Evolutionary conservation across 495 filamentous ascomycete species (phyloP).

Genomic region (Aspergillus sclerotioniger): DNA sequence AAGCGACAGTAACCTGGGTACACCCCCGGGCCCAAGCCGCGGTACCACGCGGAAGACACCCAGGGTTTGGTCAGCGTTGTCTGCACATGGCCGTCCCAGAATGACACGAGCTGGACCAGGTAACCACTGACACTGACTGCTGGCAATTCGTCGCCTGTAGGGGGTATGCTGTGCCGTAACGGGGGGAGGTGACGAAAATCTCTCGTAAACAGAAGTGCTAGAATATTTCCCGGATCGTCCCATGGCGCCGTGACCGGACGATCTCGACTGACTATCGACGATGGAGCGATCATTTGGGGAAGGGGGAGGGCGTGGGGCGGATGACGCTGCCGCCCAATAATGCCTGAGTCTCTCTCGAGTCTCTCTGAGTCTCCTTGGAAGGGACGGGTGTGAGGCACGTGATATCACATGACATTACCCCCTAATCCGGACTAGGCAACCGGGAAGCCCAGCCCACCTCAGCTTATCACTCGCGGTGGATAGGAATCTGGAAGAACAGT

Average conservation of each 20-base stretch:
- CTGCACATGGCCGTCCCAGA: constrained; percentile 10
- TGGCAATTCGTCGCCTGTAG: background rate
- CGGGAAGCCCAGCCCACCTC: background rate
- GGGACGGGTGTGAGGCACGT: constrained; percentile 2
- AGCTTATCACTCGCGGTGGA: background rate
- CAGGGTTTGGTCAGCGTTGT: constrained; percentile 20
- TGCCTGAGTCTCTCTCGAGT: no score
- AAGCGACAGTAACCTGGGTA: constrained; percentile 5
- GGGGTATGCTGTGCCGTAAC: background rate
- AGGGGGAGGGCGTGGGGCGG: background rate
- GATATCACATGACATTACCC: constrained; percentile 4
- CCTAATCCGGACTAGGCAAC: background rate
- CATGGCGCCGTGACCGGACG: constrained; percentile 10
- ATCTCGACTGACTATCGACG: constrained; percentile 20
- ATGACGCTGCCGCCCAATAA: background rate
- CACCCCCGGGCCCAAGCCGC: constrained; percentile 11
- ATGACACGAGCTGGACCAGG: background rate
- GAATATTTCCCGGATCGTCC: constrained; percentile 6
- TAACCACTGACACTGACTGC: background rate
- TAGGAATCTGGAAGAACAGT: background rate
- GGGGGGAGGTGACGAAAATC: constrained; percentile 1
- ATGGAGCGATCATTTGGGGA: constrained; percentile 12
- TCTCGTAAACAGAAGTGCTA: background rate
- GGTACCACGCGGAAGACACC: constrained; percentile 25
- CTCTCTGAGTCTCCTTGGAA: no score